Evolutionary conservation across 768 basidiomycete genomes (phyloP).

Genomic region (Pulveroboletus sp.): DNA sequence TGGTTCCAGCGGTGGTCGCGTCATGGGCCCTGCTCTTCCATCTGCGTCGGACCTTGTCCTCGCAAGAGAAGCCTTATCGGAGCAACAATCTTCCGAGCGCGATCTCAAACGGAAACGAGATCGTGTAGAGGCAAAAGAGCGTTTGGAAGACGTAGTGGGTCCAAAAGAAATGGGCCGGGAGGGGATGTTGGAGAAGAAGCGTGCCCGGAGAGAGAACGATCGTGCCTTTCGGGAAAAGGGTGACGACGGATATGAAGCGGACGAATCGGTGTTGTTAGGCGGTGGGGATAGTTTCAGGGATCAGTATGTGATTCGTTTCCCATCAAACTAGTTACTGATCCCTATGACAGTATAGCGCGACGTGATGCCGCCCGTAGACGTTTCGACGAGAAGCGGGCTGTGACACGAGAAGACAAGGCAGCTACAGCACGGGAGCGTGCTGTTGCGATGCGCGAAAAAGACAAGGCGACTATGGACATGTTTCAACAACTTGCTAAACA

Average conservation of each 20-base stretch:
- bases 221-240: slow-evolving; percentile 65
- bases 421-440: slow-evolving; percentile 59
- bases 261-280: slow-evolving; percentile 78
- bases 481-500: slow-evolving; percentile 90
- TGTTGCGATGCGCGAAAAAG: slow-evolving; percentile 67
- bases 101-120: slow-evolving; percentile 65
- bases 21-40: slow-evolving; percentile 69
- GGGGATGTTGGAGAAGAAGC: slow-evolving; percentile 84
- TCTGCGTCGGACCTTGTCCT: slow-evolving; percentile 66
- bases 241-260: slow-evolving; percentile 75
- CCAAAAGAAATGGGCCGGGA: slow-evolving; percentile 83
- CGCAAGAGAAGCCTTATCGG: slow-evolving; percentile 60
- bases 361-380: slow-evolving; percentile 71
- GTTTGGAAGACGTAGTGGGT: slow-evolving; percentile 73
- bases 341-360: slow-evolving; percentile 57
- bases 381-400: slow-evolving; percentile 49
- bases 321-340: slow-evolving; percentile 3
- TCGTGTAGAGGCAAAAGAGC: slow-evolving; percentile 60
- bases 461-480: slow-evolving; percentile 95
- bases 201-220: slow-evolving; percentile 68
- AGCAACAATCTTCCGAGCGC: slow-evolving; percentile 51
- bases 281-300: slow-evolving; percentile 81
- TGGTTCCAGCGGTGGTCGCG: slow-evolving; percentile 38
- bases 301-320: slow-evolving; percentile 46
- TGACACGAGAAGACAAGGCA: slow-evolving; percentile 45